Percentiles rank a stretch among this genome's conserved stretches.
phyloP scores from a whole-genome alignment of 306 rosid species.

The Medicago ruthenica region DNA sequence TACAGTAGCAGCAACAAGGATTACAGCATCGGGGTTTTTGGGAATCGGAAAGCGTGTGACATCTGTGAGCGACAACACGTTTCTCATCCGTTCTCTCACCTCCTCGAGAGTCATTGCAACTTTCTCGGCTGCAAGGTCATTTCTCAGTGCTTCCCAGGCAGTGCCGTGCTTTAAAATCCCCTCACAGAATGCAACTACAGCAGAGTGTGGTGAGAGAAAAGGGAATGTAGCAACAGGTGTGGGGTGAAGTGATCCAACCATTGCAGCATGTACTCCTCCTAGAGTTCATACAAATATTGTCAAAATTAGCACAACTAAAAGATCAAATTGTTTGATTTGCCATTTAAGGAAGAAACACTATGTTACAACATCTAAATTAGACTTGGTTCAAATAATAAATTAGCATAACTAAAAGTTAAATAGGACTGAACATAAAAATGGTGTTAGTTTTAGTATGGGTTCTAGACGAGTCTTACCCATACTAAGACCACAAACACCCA shows the following conservation, averaged over 20 bases:
- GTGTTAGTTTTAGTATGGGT: constrained; percentile 33
- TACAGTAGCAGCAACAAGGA: constrained; percentile 95
- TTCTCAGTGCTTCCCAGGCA: constrained; percentile 94
- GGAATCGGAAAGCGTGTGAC: constrained; percentile 98
- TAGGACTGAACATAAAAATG: constrained; percentile 35
- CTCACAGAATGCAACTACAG: constrained; percentile 98
- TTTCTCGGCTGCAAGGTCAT: constrained; percentile 74
- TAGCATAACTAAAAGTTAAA: constrained; percentile 23
- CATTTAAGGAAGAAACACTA: not conserved
- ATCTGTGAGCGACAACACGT: constrained; percentile 91
- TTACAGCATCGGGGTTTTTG: constrained; percentile 79
- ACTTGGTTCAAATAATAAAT: constrained; percentile 25
- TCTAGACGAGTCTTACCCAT: constrained; percentile 76
- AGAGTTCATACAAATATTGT: constrained; percentile 43
- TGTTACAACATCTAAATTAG: constrained; percentile 13
- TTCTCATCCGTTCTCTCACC: constrained; percentile 89
- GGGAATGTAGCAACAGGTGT: constrained; percentile 94
- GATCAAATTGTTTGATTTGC: constrained; percentile 33
- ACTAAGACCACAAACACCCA: constrained; percentile 99
- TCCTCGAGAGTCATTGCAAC: constrained; percentile 90
- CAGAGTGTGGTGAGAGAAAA: constrained; percentile 95
- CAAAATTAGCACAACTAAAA: constrained; percentile 34
- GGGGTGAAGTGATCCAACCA: constrained; percentile 98
- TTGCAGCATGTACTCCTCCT: constrained; percentile 99
- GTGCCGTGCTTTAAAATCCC: constrained; percentile 94